phyloP scores from a whole-genome alignment of 2,329 filamentous ascomycete genomes.

The Annulohypoxylon truncatum region DNA sequence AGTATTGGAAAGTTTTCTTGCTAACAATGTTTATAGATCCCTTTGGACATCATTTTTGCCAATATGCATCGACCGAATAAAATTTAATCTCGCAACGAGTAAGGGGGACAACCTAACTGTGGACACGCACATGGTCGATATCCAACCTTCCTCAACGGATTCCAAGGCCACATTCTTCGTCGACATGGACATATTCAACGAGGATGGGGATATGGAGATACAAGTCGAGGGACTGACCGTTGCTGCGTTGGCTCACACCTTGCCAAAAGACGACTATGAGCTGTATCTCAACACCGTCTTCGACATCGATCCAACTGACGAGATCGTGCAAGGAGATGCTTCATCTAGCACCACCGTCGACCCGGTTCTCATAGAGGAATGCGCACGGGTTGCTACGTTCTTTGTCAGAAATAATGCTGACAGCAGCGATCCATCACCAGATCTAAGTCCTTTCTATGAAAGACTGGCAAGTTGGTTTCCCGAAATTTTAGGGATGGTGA shows the following conservation, averaged over 20 bases:
- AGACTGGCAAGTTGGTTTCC: slow-evolving; percentile 8
- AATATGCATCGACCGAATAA: slow-evolving; percentile 49
- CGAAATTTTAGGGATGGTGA: slow-evolving; percentile 15
- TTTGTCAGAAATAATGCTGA: slow-evolving; percentile 38
- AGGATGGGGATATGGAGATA: slow-evolving; percentile 42
- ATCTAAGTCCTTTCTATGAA: slow-evolving; percentile 7
- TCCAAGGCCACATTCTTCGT: slow-evolving; percentile 49
- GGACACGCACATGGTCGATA: slow-evolving; percentile 46
- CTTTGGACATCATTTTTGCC: slow-evolving; percentile 59
- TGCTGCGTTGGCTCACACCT: slow-evolving; percentile 44
- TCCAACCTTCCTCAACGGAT: slow-evolving; percentile 25
- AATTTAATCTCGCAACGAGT: slow-evolving; percentile 52
- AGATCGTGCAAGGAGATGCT: slow-evolving; percentile 46
- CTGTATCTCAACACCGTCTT: slow-evolving; percentile 50
- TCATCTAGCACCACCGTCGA: slow-evolving; percentile 17
- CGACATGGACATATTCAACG: slow-evolving; percentile 48
- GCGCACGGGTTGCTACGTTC: slow-evolving; percentile 52
- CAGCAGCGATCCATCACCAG: neutral
- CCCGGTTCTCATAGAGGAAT: slow-evolving; percentile 51
- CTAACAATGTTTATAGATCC: slow-evolving; percentile 43
- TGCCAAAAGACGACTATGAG: slow-evolving; percentile 48
- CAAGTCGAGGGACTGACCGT: slow-evolving; percentile 48
- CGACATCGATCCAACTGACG: slow-evolving; percentile 56
- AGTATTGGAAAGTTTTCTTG: too few relatives aligned
- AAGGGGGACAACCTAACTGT: slow-evolving; percentile 48